A percentile compares a stretch with the other conserved stretches of the same genome.
Evolutionary conservation across 2,329 filamentous ascomycete species (phyloP).

Genomic region (Zelopaecilomyces penicillatus): DNA sequence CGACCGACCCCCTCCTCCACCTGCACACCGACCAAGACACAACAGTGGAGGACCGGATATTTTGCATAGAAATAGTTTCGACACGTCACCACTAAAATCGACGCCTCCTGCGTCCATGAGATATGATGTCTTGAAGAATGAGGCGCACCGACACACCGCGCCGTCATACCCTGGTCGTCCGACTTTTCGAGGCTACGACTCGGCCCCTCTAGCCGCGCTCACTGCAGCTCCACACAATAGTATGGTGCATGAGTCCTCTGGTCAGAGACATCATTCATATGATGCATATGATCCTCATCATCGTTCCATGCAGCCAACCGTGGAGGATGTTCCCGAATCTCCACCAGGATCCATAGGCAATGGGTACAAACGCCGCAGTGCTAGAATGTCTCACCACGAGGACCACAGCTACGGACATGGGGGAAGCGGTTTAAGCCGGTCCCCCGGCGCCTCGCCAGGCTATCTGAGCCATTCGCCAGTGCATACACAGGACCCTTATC

Average conservation of each 20-base stretch:
- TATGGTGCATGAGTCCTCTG: slow-evolving; percentile 22
- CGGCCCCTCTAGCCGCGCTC: slow-evolving; percentile 28
- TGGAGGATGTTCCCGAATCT: slow-evolving; percentile 55
- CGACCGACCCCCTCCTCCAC: slow-evolving; percentile 45
- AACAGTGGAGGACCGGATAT: slow-evolving; percentile 36
- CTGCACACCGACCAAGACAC: slow-evolving; percentile 43
- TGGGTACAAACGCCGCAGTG: slow-evolving; percentile 16
- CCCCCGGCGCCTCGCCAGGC: slow-evolving; percentile 21
- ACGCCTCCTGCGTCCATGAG: slow-evolving; percentile 45
- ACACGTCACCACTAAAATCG: slow-evolving; percentile 33
- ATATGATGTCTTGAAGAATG: slow-evolving; percentile 48
- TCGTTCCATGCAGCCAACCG: slow-evolving; percentile 51
- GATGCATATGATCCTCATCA: slow-evolving; percentile 40
- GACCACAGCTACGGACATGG: slow-evolving; percentile 31
- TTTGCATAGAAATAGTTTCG: slow-evolving; percentile 31
- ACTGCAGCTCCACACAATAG: slow-evolving; percentile 16
- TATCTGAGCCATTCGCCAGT: slow-evolving; percentile 16
- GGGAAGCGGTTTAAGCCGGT: slow-evolving; percentile 34
- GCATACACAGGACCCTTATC: slow-evolving; percentile 16
- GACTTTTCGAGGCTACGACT: slow-evolving; percentile 43
- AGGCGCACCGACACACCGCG: slow-evolving; percentile 46
- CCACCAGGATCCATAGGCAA: slow-evolving; percentile 21
- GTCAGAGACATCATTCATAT: slow-evolving; percentile 42
- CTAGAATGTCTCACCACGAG: slow-evolving; percentile 21
- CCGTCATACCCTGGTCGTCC: slow-evolving; percentile 46